Evolutionary conservation across 192 early-diverging fungal species (phyloP), one percentile per base, ranked within the genome.

Genomic region (Linnemannia zychae): DNA sequence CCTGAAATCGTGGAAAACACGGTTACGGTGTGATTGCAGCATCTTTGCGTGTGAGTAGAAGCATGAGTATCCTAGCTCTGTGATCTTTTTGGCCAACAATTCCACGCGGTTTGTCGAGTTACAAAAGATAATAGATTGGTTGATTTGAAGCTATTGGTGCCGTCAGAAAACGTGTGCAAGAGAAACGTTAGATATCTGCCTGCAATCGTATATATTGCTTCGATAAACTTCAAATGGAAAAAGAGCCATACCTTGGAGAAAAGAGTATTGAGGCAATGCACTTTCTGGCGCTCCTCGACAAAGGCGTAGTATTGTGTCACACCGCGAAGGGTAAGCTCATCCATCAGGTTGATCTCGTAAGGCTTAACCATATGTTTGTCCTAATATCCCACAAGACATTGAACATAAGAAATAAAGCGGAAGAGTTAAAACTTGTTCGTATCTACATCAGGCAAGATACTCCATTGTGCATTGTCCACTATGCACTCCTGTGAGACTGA

Each of bases 81-180:
- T 99, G 78, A 99, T 99, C 87, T 99, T 99, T 90, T 96, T 97
- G 63, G 98, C 98, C 71, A 99, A 91, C 57, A 99, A 92, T 88
- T 99, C 98, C 36, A 99, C 98, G 47, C 98, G 95, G 90, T 95
- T 96, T 31, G 98, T 98, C 2, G 98, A 99, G 90, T 99, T 99
- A 88, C 98, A 99, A 87, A 99, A 99, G 86, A 99, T 99, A 77
- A 99, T 99, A 20, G 97, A 98, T 93, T 99, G 98, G 90, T 99
- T 99, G 91, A 99, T 98, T 94, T 99, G 98, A 36, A 99, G 94
- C 94, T 96, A 53, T 31, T 65, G 0, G n/a, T 12, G 22, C 47
- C 11, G 33, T 47, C 52, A 33, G 37, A 37, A 73, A 16, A 16
- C 17, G 46, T 33, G 9, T 44, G 16, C 28, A 71, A 49, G n/a